Base-by-base conservation (phyloP, 2,329 filamentous ascomycete species). In the Aureobasidium mangrovei region DNA sequence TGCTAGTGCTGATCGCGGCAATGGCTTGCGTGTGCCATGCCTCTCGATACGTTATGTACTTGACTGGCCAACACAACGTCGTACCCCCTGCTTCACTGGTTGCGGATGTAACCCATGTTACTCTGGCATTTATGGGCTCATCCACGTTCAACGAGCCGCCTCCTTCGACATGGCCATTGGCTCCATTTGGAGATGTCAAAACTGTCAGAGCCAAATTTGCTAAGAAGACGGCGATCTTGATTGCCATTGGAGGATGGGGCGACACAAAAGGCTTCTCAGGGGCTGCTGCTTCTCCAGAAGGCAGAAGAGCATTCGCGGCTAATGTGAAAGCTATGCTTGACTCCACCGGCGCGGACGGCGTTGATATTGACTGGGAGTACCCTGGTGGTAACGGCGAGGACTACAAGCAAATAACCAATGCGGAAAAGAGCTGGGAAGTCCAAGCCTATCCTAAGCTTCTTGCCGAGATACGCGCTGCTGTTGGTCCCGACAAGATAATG, bases 191-290 rank as follows among this genome's bases (percentile, higher is more conserved):
- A 3, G 73, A 72, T 1, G 72, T 83, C 2, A 62, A 64, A 3
- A 64, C 72, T 9, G 72, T 76, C 10, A 77, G 81, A 4, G 56
- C 63, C 18, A 69, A 73, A 53, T 81, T 84, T 33, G 12, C 45
- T 4, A 82, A 83, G 24, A 83, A 85, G 60, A 18, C 26, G n/a
- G 8, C n/a, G 3, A 68, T 89, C 26, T 77, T 85, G 71, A 75
- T 89, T 36, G 84, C 86, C 24, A 81, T 90, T 58, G 86, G 86
- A 8, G 86, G 85, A 51, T 90, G 86, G 85, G 85, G 84, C 0
- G 83, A 88, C 57, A 82, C 78, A 0, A 65, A 67, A 5, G 85
- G 84, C 0, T 89, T 87, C 62, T 75, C 77, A 0, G 66, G 56
- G 1, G 84, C 77, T 0, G 80, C 82, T 1, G 74, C 72, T 48